phyloP scores from a whole-genome alignment of 2,329 filamentous ascomycete species.

The Zymoseptoria crescenta region DNA sequence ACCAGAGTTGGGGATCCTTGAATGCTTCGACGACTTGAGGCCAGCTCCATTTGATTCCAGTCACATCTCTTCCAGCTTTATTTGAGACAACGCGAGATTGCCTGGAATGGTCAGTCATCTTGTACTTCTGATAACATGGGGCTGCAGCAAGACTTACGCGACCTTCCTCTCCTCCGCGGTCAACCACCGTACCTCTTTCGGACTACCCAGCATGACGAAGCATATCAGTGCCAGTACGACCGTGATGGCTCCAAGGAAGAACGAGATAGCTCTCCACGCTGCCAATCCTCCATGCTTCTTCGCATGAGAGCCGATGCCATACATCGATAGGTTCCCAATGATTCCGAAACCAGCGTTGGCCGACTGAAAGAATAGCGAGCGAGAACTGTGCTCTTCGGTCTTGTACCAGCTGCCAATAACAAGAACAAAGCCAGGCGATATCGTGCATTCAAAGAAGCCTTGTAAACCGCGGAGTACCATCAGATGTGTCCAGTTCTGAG shows the following conservation, averaged over 20 bases:
- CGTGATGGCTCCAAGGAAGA: conserved; percentile 22
- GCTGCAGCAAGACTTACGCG: conserved; percentile 10
- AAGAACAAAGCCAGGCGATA: conserved; percentile 31
- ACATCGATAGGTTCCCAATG: conserved; percentile 21
- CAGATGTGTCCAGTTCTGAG: conserved; percentile 29
- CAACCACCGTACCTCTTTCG: conserved; percentile 25
- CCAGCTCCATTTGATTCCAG: conserved; percentile 25
- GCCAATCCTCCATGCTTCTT: conserved; percentile 19
- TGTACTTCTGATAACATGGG: background rate
- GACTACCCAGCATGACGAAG: conserved; percentile 23
- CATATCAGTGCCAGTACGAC: conserved; percentile 22
- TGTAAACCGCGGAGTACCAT: conserved; percentile 32
- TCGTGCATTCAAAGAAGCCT: conserved; percentile 34
- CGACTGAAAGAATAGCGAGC: conserved; percentile 32
- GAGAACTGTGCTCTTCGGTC: conserved; percentile 29
- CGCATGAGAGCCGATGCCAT: conserved; percentile 23
- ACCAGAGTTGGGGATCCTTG: conserved; percentile 23
- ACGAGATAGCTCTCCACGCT: conserved; percentile 24
- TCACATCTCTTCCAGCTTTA: conserved; percentile 26
- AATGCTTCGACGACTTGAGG: conserved; percentile 23
- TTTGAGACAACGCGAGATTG: conserved; percentile 24
- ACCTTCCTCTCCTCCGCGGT: conserved; percentile 21
- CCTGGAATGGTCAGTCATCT: conserved; percentile 2
- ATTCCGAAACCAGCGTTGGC: conserved; percentile 32
- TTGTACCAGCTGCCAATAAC: conserved; percentile 31